Evolutionary conservation across 2,329 filamentous ascomycete species (phyloP), one percentile per base, ranked within the genome.

Genomic region (Sclerotiophoma versabilis): DNA sequence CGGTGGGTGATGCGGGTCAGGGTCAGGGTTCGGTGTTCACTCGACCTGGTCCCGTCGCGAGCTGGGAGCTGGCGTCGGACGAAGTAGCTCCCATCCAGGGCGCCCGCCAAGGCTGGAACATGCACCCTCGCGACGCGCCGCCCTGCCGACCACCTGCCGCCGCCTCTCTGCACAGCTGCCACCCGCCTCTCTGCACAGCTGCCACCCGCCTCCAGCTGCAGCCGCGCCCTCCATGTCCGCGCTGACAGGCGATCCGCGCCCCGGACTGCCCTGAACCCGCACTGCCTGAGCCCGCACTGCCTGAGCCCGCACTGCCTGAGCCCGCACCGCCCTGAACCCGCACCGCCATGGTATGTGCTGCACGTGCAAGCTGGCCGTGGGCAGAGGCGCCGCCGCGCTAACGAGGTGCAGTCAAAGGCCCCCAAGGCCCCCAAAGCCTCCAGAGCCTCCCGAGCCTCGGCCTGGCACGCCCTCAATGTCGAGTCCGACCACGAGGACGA

Each of bases 401-500:
- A 65, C 57, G 46, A 15, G 14, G 3, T 39, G 27, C 54, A 76
- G 75, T 72, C 75, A 30, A 83, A 53, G 12, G 20, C 54, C 11
- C 26, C 32, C 27, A 51, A 51, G n/a, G 37, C 48, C n/a, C 51
- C 53, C 3, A 68, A 66, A 27, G 65, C 59, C 22, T 65, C 64
- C n/a, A n/a, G n/a, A 15, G 37, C 48, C n/a, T 56, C 53, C 3
- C 66, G 65, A 27, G 65, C 59, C 22, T 65, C 64, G 4, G 46
- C 86, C 66, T 98, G 96, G 79, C 87, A 89, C 68, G 91, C 93
- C 47, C 87, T 97, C 75, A 99, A 99, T 74, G 86, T 98, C 77
- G 93, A 97, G 76, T 90, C 91, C 9, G 95, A 97, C 77, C 91
- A 96, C 70, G 91, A 91, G 53, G 81, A 89, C 60, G 92, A 96